Conservation (phyloP, 192 early-diverging fungal species). For the Coemansia sp. region DNA sequence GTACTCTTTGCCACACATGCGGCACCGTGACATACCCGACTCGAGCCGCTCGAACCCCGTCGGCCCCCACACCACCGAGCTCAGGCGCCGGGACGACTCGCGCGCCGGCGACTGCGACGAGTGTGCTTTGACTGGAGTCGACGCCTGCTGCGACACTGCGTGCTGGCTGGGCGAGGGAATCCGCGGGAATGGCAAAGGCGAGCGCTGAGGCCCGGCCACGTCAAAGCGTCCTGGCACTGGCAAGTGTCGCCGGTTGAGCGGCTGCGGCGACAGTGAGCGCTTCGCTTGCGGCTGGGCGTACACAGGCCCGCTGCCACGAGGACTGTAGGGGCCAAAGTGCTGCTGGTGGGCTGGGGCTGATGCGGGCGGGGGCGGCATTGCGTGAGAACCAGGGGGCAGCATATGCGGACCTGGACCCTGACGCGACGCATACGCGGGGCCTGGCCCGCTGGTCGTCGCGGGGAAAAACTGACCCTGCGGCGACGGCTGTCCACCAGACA, state of each 20-base stretch:
- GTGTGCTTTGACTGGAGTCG: slow-evolving; percentile 7
- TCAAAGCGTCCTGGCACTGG: slow-evolving; percentile 41
- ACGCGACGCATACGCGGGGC: slow-evolving; percentile 10
- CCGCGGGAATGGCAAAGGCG: slow-evolving; percentile 55
- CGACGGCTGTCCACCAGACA: slow-evolving; percentile 31
- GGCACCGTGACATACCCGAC: slow-evolving; percentile 57
- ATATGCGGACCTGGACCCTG: slow-evolving; percentile 20
- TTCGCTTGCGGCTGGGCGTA: slow-evolving; percentile 9
- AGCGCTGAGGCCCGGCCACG: slow-evolving; percentile 26
- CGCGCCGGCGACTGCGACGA: slow-evolving; percentile 55
- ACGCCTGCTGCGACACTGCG: slow-evolving; percentile 13
- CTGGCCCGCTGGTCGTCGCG: not conserved
- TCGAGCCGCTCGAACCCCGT: slow-evolving; percentile 58
- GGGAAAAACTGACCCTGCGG: slow-evolving; percentile 35
- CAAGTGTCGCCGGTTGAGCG: slow-evolving; percentile 26
- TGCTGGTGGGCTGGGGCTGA: slow-evolving; percentile 10
- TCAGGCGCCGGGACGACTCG: slow-evolving; percentile 55
- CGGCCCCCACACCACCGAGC: slow-evolving; percentile 59
- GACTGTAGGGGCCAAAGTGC: not conserved
- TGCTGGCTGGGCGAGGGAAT: slow-evolving; percentile 50
- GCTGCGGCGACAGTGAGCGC: slow-evolving; percentile 23
- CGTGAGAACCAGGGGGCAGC: slow-evolving; percentile 38
- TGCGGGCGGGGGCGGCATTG: slow-evolving; percentile 1
- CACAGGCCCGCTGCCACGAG: slow-evolving; percentile 19
- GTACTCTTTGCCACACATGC: slow-evolving; percentile 57